phyloP scores from a whole-genome alignment of 202 grass and related monocot species.

The Carex arenaria region DNA sequence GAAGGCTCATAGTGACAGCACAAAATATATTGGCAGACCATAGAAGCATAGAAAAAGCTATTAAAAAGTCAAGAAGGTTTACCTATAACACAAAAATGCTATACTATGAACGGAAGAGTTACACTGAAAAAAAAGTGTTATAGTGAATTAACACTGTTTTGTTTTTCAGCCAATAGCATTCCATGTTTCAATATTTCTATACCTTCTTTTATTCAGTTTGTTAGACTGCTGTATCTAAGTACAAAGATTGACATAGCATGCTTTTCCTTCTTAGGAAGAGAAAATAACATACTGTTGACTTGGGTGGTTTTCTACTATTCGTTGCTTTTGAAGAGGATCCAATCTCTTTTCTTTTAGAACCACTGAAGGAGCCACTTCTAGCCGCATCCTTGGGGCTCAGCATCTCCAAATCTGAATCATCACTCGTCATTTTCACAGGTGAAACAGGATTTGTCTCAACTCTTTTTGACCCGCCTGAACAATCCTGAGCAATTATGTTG shows the following conservation, averaged over 20 bases:
- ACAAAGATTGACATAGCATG: neutral
- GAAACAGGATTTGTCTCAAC: neutral
- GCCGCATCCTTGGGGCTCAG: constrained; percentile 12
- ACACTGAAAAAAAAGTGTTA: neutral
- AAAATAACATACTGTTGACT: constrained; percentile 5
- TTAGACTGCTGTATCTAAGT: neutral
- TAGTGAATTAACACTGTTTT: neutral
- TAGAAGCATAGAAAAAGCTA: neutral
- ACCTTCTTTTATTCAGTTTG: neutral
- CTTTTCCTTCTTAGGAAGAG: neutral
- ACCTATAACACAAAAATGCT: neutral
- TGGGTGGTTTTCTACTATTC: neutral
- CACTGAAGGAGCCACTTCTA: constrained; percentile 16
- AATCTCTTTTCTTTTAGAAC: constrained; percentile 8
- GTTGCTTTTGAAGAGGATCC: neutral
- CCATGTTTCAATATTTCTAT: neutral
- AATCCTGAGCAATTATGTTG: constrained; percentile 45
- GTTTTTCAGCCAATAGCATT: neutral
- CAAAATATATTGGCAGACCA: neutral
- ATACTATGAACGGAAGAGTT: neutral
- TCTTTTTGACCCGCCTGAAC: constrained; percentile 17
- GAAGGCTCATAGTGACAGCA: neutral
- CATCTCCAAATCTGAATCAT: constrained; percentile 18
- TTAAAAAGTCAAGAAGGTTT: neutral
- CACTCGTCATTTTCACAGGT: neutral